Evolutionary conservation across 768 basidiomycete species (phyloP).

Genomic region (Amanita thiersii): DNA sequence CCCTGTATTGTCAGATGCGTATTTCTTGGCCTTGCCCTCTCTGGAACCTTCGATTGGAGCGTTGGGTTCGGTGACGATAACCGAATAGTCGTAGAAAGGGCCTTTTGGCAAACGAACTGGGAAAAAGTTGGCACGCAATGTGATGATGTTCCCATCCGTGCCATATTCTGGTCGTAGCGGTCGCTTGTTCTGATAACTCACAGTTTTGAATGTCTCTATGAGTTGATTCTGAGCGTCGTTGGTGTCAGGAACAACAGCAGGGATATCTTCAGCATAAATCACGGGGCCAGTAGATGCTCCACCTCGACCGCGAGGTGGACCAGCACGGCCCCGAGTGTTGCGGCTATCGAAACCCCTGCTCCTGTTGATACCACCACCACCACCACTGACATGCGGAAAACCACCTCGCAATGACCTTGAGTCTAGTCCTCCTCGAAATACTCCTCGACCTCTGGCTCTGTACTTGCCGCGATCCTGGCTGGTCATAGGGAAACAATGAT

Average conservation of each 20-base stretch:
- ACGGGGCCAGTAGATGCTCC: conserved; percentile 19
- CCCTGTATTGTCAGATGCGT: no score
- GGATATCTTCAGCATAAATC: conserved; percentile 21
- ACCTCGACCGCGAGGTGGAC: conserved; percentile 27
- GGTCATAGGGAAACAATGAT: no score
- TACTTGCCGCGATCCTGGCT: no score
- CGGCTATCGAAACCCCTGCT: no score
- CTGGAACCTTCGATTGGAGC: no score
- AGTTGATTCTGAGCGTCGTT: conserved; percentile 26
- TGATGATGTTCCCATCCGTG: conserved; percentile 36
- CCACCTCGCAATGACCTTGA: no score
- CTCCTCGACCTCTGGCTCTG: conserved; percentile 11
- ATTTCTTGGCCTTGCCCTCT: no score
- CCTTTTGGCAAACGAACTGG: conserved; percentile 38
- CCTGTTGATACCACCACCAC: conserved; percentile 17
- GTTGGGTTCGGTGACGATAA: no score
- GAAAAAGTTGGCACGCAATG: conserved; percentile 58
- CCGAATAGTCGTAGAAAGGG: conserved; percentile 49
- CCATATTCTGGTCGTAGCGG: conserved; percentile 55
- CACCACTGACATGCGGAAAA: conserved; percentile 23
- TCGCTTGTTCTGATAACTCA: conserved; percentile 23
- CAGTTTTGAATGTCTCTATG: conserved; percentile 26
- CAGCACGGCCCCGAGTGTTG: no score
- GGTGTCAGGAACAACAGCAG: conserved; percentile 31
- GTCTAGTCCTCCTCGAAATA: conserved; percentile 18